Base-by-base conservation (phyloP, 352 stramenopile species). In the Phytophthora fragariaefolia region DNA sequence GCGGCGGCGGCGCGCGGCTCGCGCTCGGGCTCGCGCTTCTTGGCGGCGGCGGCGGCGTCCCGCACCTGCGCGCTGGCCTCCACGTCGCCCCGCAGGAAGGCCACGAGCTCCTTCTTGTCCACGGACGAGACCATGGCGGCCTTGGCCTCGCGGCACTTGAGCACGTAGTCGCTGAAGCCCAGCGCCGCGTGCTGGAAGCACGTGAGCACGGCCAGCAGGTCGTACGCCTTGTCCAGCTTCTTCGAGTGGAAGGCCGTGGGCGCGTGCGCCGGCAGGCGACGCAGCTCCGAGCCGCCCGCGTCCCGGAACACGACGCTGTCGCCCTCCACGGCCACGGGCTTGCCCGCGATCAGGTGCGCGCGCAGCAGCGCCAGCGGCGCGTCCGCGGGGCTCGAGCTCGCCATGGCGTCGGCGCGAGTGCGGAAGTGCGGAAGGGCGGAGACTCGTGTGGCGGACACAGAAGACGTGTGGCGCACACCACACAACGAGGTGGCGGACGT, bases 21-120 rank as follows among this genome's bases (percentile, higher is more conserved):
- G 36, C 15, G 8, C 28, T 7, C 17, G 17, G 34, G 34, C 6
- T 71, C 62, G 30, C 61, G 7, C 47, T 52, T 42, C 26, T 73
- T 65, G 8, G 45, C 27, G 8, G 18, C 28, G 12, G 62, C 73
- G 20, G n/a, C 32, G 3, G 48, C 68, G 36, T 77, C 78, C 24
- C 80, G 48, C 30, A 95, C 91, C 76, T 96, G 88, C 10, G 83
- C 68, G 58, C 83, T 93, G 2, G 42, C 74, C 42, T 96, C 88
- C 28, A 92, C 94, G 63, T 96, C 88, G 5, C 88, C 88, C 52
- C 92, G 92, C 9, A 96, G 48, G 65, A 86, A 96, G 47, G 88
- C 82, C 56, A 96, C 79, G 27, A 96, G 80, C 57, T 96, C 88
- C 47, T 93, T 92, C 75, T 96, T 96, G 66, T 96, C 88, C 23